A percentile compares a stretch with the other conserved stretches of the same genome.
phyloP scores from a whole-genome alignment of 345 rosid species.

The Dipteronia sinensis region DNA sequence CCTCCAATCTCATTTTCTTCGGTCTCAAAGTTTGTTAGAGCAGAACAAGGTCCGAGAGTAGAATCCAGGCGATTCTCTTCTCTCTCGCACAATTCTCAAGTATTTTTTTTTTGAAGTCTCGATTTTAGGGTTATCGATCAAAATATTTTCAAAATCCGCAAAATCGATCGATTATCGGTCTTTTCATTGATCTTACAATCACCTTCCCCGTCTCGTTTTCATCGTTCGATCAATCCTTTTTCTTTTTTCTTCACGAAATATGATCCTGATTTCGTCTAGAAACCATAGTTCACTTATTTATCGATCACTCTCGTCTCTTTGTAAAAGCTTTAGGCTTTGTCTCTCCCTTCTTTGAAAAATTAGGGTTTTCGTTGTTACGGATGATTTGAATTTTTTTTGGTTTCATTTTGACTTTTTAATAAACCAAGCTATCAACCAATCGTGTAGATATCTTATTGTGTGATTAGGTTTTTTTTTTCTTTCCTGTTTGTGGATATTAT shows the following conservation, averaged over 20 bases:
- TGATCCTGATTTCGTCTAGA: slow-evolving; percentile 39
- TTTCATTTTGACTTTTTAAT: slow-evolving; percentile 7
- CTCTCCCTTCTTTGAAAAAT: slow-evolving; percentile 25
- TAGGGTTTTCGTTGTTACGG: slow-evolving; percentile 31
- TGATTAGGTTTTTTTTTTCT: slow-evolving; percentile 25
- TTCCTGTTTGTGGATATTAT: not conserved
- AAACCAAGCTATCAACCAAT: not conserved
- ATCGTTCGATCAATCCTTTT: slow-evolving; percentile 25
- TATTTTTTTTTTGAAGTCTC: not conserved
- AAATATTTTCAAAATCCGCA: not conserved
- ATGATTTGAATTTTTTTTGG: slow-evolving; percentile 6
- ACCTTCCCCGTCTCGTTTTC: slow-evolving; percentile 22
- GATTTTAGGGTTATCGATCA: slow-evolving; percentile 20
- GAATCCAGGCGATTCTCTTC: slow-evolving; percentile 35
- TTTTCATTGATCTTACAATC: not conserved
- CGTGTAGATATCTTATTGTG: not conserved
- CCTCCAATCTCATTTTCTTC: not conserved
- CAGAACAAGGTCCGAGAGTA: slow-evolving; percentile 34
- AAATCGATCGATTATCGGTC: not conserved
- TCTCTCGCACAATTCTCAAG: slow-evolving; percentile 27
- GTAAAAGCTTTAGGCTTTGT: slow-evolving; percentile 37
- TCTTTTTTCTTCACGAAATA: slow-evolving; percentile 15
- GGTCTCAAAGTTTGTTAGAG: slow-evolving; percentile 32
- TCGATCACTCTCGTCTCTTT: slow-evolving; percentile 22
- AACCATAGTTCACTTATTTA: slow-evolving; percentile 16